These are phyloP conservation scores for Tolypocladium ovalisporum DNA, from an alignment of 2,329 filamentous ascomycete species.

Conservation along the genomic window DNA sequence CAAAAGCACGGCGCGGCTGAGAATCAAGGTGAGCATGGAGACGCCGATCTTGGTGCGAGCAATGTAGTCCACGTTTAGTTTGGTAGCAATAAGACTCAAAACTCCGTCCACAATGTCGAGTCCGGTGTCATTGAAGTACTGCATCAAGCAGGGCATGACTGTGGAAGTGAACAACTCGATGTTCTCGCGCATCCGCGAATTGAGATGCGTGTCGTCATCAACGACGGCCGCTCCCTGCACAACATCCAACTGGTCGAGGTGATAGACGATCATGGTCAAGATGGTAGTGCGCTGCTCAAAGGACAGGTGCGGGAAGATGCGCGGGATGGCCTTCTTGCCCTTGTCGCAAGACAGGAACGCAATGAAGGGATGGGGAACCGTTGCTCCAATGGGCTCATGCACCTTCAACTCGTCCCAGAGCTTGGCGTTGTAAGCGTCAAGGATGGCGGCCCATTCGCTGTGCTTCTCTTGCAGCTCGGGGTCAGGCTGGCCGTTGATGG, in stretches of 20 bases:
- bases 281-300: conserved; percentile 91
- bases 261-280: conserved; percentile 88
- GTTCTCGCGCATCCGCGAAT: conserved; percentile 72
- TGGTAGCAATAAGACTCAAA: conserved; percentile 72
- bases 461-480: conserved; percentile 62
- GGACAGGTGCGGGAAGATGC: conserved; percentile 87
- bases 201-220: conserved; percentile 60
- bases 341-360: conserved; percentile 90
- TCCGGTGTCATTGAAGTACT: conserved; percentile 81
- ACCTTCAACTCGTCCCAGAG: conserved; percentile 86
- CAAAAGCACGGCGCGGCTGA: conserved; percentile 86
- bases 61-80: conserved; percentile 74
- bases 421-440: conserved; percentile 62
- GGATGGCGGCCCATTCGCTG: conserved; percentile 54
- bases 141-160: conserved; percentile 83
- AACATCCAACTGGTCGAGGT: conserved; percentile 86
- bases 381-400: conserved; percentile 75
- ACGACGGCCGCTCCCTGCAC: conserved; percentile 69
- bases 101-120: conserved; percentile 87
- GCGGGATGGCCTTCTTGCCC: conserved; percentile 90
- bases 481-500: conserved; percentile 44
- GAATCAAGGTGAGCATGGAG: conserved; percentile 83
- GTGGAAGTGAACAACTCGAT: conserved; percentile 82
- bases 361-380: conserved; percentile 83
- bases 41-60: conserved; percentile 80